Evolutionary conservation across 2,329 filamentous ascomycete genomes (phyloP).

Genomic region (Hypoxylon sp.): DNA sequence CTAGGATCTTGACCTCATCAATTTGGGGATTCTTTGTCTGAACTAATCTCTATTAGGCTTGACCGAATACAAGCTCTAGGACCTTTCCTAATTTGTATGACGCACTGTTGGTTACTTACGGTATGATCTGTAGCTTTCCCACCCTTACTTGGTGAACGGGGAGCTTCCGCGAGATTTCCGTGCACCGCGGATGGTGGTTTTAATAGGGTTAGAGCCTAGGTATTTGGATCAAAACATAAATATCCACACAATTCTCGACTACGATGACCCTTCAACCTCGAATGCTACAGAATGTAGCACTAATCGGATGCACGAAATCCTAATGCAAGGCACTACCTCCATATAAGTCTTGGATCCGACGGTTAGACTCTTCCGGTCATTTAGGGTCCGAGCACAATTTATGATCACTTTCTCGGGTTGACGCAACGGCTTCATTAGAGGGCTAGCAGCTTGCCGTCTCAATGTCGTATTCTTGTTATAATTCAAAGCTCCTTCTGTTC

Average conservation of each 20-base stretch:
- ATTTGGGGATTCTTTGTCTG: slow-evolving; percentile 3
- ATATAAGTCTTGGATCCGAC: not conserved
- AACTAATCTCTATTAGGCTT: not conserved
- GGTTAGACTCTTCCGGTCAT: not conserved
- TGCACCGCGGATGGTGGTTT: not conserved
- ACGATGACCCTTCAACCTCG: not conserved
- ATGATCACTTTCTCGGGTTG: not conserved
- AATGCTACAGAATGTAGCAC: slow-evolving; percentile 3
- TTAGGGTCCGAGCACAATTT: not conserved
- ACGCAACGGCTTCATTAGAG: not conserved
- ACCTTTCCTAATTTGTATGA: slow-evolving; percentile 8
- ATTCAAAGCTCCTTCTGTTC: not conserved
- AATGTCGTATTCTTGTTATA: slow-evolving; percentile 1
- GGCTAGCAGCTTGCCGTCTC: not conserved
- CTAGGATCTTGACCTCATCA: not conserved
- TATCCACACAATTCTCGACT: not conserved
- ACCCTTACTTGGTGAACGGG: slow-evolving; percentile 4
- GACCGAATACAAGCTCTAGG: not conserved
- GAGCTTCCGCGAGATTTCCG: not conserved
- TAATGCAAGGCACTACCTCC: slow-evolving; percentile 11
- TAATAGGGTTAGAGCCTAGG: not conserved
- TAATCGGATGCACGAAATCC: slow-evolving; percentile 13
- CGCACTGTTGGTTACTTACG: slow-evolving; percentile 7
- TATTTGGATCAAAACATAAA: not conserved
- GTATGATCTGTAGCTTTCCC: slow-evolving; percentile 5